phyloP scores from a whole-genome alignment of 83 land plant genomes.

The Larix sibirica region DNA sequence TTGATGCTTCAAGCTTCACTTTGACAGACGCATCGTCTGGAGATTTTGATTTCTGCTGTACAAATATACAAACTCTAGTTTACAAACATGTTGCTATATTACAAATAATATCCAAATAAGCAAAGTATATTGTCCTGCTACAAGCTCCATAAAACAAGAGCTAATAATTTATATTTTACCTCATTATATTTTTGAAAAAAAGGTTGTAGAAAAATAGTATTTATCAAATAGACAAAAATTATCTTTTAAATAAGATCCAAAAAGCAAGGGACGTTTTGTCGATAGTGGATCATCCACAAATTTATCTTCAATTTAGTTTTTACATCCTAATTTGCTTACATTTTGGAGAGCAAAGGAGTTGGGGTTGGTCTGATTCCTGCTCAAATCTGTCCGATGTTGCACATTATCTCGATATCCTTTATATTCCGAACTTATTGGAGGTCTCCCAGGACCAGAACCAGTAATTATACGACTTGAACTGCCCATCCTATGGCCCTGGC shows the following conservation, averaged over 20 bases:
- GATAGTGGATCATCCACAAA: background rate
- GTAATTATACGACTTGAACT: slow-evolving; percentile 12
- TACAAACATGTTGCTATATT: background rate
- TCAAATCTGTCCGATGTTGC: slow-evolving; percentile 18
- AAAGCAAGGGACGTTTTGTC: background rate
- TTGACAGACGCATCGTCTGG: slow-evolving; percentile 37
- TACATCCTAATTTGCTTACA: slow-evolving; percentile 3
- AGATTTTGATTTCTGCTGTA: slow-evolving; percentile 27
- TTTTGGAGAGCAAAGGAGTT: background rate
- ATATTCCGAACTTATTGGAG: slow-evolving; percentile 18
- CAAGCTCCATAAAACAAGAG: background rate
- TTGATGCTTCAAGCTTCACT: slow-evolving; percentile 61
- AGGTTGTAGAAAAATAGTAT: background rate
- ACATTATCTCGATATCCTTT: background rate
- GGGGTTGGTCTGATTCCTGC: slow-evolving; percentile 22
- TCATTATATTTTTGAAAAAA: background rate
- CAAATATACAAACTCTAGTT: background rate
- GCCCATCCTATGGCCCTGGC: slow-evolving; percentile 1
- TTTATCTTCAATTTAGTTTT: slow-evolving; percentile 16
- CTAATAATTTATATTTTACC: background rate
- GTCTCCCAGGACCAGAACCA: slow-evolving; percentile 41
- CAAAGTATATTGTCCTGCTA: background rate
- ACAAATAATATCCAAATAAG: background rate
- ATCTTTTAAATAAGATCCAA: background rate
- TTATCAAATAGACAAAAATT: background rate